Percentiles rank a stretch among this genome's conserved stretches.
Evolutionary conservation across 1,284 basidiomycete genomes (phyloP).

Genomic region (Agroathelia rolfsii): DNA sequence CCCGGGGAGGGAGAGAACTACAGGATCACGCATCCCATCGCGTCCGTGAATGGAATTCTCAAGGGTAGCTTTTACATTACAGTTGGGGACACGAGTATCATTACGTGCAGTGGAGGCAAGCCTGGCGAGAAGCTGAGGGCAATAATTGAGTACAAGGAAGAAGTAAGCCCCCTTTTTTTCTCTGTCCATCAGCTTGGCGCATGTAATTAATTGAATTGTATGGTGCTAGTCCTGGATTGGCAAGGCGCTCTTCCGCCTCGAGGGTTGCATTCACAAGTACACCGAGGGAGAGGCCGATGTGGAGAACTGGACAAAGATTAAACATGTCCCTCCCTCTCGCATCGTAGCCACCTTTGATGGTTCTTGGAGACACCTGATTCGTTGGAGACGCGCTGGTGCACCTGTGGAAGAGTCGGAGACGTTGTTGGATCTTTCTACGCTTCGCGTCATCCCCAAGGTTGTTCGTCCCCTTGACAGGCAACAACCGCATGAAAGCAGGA

Average conservation of each 20-base stretch:
- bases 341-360: slow-evolving; percentile 83
- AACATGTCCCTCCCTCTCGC: slow-evolving; percentile 77
- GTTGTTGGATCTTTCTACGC: slow-evolving; percentile 69
- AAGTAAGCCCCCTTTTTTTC: slow-evolving; percentile 43
- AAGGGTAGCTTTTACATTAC: slow-evolving; percentile 88
- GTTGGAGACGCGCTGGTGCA: slow-evolving; percentile 69
- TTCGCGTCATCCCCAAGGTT: slow-evolving; percentile 74
- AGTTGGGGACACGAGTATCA: slow-evolving; percentile 68
- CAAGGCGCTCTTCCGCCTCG: slow-evolving; percentile 77
- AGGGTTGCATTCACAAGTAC: slow-evolving; percentile 86
- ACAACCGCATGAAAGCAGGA: slow-evolving; percentile 75
- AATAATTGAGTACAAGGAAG: slow-evolving; percentile 93
- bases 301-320: slow-evolving; percentile 79
- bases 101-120: slow-evolving; percentile 72
- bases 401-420: slow-evolving; percentile 58
- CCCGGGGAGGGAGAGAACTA: slow-evolving; percentile 77
- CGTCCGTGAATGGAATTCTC: slow-evolving; percentile 86
- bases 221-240: slow-evolving; percentile 86
- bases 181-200: background rate
- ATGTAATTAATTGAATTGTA: too few relatives aligned
- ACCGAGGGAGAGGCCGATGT: slow-evolving; percentile 50
- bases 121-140: slow-evolving; percentile 59
- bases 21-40: slow-evolving; percentile 84
- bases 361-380: slow-evolving; percentile 77
- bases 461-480: slow-evolving; percentile 81